phyloP scores from a whole-genome alignment of 2,329 filamentous ascomycete species.

The Colletotrichum gigasporum region DNA sequence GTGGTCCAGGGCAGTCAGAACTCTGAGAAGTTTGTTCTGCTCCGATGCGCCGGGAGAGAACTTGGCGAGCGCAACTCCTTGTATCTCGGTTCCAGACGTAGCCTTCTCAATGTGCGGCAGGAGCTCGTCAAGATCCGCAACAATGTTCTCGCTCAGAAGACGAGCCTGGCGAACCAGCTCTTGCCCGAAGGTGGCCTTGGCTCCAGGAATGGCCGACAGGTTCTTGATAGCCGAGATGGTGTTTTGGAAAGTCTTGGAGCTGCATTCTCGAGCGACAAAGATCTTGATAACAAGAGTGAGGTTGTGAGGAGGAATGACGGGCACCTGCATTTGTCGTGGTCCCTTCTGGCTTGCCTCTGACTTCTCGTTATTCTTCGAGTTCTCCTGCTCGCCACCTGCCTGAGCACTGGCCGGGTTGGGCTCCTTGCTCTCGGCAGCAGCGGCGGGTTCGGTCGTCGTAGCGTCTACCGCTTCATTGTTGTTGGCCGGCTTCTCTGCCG shows the following conservation, averaged over 20 bases:
- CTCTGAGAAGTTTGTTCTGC: conserved; percentile 92
- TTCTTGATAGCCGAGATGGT: conserved; percentile 99
- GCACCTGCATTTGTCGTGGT: conserved; percentile 75
- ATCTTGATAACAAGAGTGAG: conserved; percentile 96
- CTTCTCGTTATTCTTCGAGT: conserved; percentile 49
- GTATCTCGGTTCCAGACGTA: conserved; percentile 90
- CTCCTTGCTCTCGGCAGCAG: conserved; percentile 24
- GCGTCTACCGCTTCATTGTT: conserved; percentile 35
- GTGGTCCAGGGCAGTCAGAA: conserved; percentile 94
- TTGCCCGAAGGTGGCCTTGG: conserved; percentile 90
- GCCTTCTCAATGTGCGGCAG: conserved; percentile 88
- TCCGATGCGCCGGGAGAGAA: conserved; percentile 97
- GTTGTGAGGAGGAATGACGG: conserved; percentile 87
- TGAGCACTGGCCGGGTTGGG: neutral
- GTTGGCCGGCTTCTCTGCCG: conserved; percentile 28
- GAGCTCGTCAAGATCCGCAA: conserved; percentile 85
- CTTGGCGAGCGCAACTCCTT: conserved; percentile 91
- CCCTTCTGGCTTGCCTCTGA: conserved; percentile 56
- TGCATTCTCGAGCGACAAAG: conserved; percentile 94
- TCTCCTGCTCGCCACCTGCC: conserved; percentile 26
- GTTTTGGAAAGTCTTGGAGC: conserved; percentile 97
- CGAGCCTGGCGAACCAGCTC: conserved; percentile 91
- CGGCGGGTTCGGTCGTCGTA: conserved; percentile 28
- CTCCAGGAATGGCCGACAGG: conserved; percentile 89
- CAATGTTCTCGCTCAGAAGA: conserved; percentile 82